A percentile compares a stretch with the other conserved stretches of the same genome.
Conservation (phyloP, 2,329 filamentous ascomycete species). For the Plectosphaerella plurivora region DNA sequence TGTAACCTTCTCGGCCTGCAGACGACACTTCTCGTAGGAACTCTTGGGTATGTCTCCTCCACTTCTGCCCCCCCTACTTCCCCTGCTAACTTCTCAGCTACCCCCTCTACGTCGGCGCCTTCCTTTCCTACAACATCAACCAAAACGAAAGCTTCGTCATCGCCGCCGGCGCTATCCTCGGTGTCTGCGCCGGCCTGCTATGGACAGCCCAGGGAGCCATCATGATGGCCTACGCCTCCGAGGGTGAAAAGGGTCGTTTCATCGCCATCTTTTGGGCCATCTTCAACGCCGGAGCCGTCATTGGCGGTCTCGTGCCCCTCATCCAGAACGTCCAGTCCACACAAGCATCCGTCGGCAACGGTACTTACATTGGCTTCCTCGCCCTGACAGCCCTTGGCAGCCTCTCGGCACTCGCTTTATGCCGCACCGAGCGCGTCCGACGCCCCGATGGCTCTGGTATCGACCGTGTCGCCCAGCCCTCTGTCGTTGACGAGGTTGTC, state of each 20-base stretch:
- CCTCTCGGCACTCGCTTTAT: slow-evolving; percentile 40
- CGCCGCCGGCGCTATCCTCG: slow-evolving; percentile 37
- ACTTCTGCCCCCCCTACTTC: slow-evolving; percentile 32
- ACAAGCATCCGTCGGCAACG: slow-evolving; percentile 39
- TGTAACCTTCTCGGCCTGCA: slow-evolving; percentile 36
- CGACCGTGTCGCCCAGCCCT: not conserved
- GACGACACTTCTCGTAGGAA: slow-evolving; percentile 35
- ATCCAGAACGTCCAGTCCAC: slow-evolving; percentile 36
- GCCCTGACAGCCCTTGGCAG: slow-evolving; percentile 46
- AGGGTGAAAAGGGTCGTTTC: slow-evolving; percentile 35
- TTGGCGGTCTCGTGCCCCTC: slow-evolving; percentile 38
- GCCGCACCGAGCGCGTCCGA: slow-evolving; percentile 37
- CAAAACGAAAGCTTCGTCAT: slow-evolving; percentile 38
- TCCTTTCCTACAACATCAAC: slow-evolving; percentile 32
- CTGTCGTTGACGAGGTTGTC: not conserved
- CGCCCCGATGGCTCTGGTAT: not conserved
- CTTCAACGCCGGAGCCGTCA: slow-evolving; percentile 39
- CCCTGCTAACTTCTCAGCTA: slow-evolving; percentile 30
- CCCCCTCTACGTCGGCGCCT: slow-evolving; percentile 32
- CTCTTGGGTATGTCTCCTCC: slow-evolving; percentile 40
- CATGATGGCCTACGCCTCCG: slow-evolving; percentile 40
- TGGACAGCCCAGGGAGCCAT: slow-evolving; percentile 44
- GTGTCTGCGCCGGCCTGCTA: slow-evolving; percentile 37
- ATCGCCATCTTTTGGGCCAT: slow-evolving; percentile 40
- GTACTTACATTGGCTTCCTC: slow-evolving; percentile 45